A percentile compares a stretch with the other conserved stretches of the same genome.
These are phyloP conservation scores for Holtermanniella nyarrowii DNA, from an alignment of 768 basidiomycete genomes.

Conservation along the genomic window DNA sequence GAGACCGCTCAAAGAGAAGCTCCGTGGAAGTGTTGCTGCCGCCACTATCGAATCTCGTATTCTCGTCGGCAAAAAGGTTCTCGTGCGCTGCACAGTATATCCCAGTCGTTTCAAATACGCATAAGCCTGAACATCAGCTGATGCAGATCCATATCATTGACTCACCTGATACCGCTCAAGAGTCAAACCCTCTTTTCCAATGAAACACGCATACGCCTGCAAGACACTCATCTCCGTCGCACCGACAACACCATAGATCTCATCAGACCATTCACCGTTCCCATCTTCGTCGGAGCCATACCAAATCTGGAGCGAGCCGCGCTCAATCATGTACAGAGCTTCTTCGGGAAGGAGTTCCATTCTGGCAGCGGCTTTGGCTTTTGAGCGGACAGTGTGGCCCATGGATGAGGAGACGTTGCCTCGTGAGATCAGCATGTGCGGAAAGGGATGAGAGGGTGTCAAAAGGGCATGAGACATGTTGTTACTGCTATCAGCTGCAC, in stretches of 20 bases:
- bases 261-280: conserved; percentile 41
- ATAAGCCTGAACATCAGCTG: conserved; percentile 55
- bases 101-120: conserved; percentile 86
- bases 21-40: background rate
- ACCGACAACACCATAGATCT: conserved; percentile 25
- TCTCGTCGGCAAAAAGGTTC: conserved; percentile 41
- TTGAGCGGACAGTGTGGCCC: conserved; percentile 64
- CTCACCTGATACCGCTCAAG: conserved; percentile 80
- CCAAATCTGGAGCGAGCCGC: conserved; percentile 60
- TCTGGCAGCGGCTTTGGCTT: conserved; percentile 45
- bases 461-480: conserved; percentile 38
- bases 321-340: conserved; percentile 81
- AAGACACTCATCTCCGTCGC: conserved; percentile 64
- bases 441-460: conserved; percentile 22
- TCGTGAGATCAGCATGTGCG: conserved; percentile 42
- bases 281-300: conserved; percentile 35
- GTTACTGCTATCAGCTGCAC: conserved; percentile 24
- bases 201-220: conserved; percentile 77
- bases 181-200: conserved; percentile 64
- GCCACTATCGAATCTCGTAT: conserved; percentile 44
- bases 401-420: conserved; percentile 75
- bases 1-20: too few relatives aligned
- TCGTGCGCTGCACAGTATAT: conserved; percentile 72
- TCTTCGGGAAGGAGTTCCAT: conserved; percentile 91
- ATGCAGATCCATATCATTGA: background rate